Evolutionary conservation across 164 flowering plant genomes (phyloP).

Genomic region (Euptelea pleiosperma): DNA sequence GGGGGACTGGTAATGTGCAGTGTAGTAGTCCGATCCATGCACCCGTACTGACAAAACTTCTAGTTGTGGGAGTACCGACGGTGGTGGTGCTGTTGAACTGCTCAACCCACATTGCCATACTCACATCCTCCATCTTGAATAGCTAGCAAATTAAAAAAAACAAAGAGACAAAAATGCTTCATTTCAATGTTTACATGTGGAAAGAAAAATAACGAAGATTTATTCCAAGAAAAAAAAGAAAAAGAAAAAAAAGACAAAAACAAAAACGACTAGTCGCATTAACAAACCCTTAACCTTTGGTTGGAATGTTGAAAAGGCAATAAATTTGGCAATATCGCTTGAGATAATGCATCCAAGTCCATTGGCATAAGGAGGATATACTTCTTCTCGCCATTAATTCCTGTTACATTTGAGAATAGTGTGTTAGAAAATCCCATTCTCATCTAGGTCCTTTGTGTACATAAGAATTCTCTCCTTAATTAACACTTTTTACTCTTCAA

Average conservation of each 20-base stretch:
- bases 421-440: neutral
- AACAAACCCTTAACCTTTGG: constrained; percentile 64
- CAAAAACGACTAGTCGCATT: neutral
- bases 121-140: constrained; percentile 99
- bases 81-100: constrained; percentile 63
- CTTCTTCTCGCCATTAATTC: constrained; percentile 96
- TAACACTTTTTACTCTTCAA: no score
- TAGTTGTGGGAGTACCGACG: constrained; percentile 86
- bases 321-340: constrained; percentile 61
- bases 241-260: no score
- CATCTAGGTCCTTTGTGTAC: neutral
- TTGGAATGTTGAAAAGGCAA: constrained; percentile 62
- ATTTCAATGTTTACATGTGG: neutral
- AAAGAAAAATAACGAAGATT: neutral
- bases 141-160: constrained; percentile 68
- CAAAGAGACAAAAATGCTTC: neutral
- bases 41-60: constrained; percentile 96
- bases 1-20: constrained; percentile 97
- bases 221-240: neutral
- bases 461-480: no score
- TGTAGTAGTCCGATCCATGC: constrained; percentile 77
- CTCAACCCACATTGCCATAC: constrained; percentile 99
- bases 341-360: constrained; percentile 93
- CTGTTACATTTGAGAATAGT: constrained; percentile 35
- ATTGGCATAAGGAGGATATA: constrained; percentile 94